Evolutionary conservation across 257 asterid species (phyloP).

Genomic region (Thymus quinquecostatus): DNA sequence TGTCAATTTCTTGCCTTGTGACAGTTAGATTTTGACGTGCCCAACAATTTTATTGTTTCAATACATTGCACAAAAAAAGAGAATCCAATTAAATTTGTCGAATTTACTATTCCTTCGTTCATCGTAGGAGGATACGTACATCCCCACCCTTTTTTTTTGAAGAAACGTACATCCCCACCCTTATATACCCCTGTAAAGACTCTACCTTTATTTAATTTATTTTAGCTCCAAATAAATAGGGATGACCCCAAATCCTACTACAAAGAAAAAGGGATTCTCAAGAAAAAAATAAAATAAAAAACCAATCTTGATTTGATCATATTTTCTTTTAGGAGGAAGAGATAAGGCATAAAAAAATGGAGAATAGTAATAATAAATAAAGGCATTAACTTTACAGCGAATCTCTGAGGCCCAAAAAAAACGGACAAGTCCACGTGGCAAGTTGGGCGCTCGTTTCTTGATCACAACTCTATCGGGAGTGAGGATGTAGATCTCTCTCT

Average conservation of each 20-base stretch:
- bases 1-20: too few relatives aligned
- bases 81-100: too few relatives aligned
- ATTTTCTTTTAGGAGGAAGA: neutral
- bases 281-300: too few relatives aligned
- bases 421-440: constrained; percentile 42
- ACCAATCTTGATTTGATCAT: neutral
- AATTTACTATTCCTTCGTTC: too few relatives aligned
- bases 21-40: too few relatives aligned
- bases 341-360: constrained; percentile 13
- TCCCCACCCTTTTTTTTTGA: too few relatives aligned
- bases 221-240: neutral
- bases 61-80: too few relatives aligned
- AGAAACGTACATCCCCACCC: too few relatives aligned
- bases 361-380: constrained; percentile 8
- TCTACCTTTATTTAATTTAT: neutral
- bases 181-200: too few relatives aligned
- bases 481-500: constrained; percentile 35
- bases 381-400: constrained; percentile 28
- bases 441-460: constrained; percentile 39
- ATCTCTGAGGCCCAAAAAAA: neutral
- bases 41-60: too few relatives aligned
- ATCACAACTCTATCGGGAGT: constrained; percentile 33
- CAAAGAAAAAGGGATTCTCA: neutral
- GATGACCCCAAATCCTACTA: constrained; percentile 12
- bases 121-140: too few relatives aligned